These are phyloP conservation scores for Gamsiella multidivaricata DNA, from an alignment of 192 early-diverging fungal genomes.

Conservation along the genomic window DNA sequence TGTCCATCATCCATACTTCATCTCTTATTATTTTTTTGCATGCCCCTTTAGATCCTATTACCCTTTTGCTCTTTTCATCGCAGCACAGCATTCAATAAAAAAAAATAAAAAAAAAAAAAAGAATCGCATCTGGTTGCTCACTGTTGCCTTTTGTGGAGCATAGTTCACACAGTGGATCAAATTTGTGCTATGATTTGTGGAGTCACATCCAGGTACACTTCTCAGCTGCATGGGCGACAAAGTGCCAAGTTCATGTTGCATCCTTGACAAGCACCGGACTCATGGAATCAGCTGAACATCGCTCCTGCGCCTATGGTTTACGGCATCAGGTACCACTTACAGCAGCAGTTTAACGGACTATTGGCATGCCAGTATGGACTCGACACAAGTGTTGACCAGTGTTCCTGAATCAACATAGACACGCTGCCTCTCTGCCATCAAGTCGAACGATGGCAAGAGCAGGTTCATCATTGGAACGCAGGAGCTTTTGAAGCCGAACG, in stretches of 20 bases:
- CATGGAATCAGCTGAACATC: conserved; percentile 49
- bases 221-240: no score
- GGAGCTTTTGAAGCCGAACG: conserved; percentile 67
- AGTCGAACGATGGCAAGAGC: conserved; percentile 71
- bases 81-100: conserved; percentile 1
- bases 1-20: conserved; percentile 5
- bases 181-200: no score
- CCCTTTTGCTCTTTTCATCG: not conserved
- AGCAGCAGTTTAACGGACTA: no score
- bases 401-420: conserved; percentile 50
- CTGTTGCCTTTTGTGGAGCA: no score
- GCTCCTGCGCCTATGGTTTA: conserved; percentile 73
- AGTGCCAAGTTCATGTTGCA: no score
- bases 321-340: conserved; percentile 65
- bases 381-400: no score
- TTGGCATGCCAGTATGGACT: no score
- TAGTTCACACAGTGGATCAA: no score
- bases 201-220: no score
- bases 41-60: conserved; percentile 1
- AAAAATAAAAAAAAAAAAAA: no score
- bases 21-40: no score
- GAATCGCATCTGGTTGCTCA: no score
- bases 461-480: conserved; percentile 81
- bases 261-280: not conserved
- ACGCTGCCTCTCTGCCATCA: conserved; percentile 69